Base-by-base conservation (phyloP, 2,329 filamentous ascomycete species). In the Colletotrichum australisinense region DNA sequence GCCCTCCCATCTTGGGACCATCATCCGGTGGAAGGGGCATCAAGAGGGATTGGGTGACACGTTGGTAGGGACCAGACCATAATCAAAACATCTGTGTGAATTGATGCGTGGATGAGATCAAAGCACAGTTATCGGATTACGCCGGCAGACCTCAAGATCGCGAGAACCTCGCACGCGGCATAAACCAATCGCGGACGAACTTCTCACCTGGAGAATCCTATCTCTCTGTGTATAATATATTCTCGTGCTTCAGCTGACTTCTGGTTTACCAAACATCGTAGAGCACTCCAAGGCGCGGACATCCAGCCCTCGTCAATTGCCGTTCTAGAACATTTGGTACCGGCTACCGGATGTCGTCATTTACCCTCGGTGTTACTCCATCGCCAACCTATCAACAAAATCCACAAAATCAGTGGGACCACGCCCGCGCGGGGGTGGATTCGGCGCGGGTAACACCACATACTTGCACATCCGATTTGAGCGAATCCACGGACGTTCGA, bases 281-380 rank as follows among this genome's bases (percentile, higher is more conserved):
- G 35, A 19, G 16, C 11, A 14, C 9, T 5, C 22, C 14, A 52
- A 52, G 19, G 28, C 24, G n/a, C 49, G 65, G 64, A 38, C 32
- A 35, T 12, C 32, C 32, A 35, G 35, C 4, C n/a, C 26, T 59
- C 32, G 12, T 60, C 22, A 42, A 26, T 56, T 60, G 14, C 38
- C 38, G 32, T 35, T 35, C 32, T 35, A 42, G 38, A 42, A 19
- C 38, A 2, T 49, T 49, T 49, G 42, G 42, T 49, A 42, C 38
- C 38, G 16, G 42, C 8, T 26, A 57, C 52, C 24, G n/a, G 19
- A 73, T 73, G 70, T 65, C 70, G 67, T 65, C 70, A 73, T 73
- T 56, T 70, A 55, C 56, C 67, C 58, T 70, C 70, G 70, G 70
- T 28, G 59, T 73, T 46, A 69, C 70, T 73, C 52, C 60, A 73